Evolutionary conservation across 129 eudicot species (phyloP).

Genomic region (Arctium lappa): DNA sequence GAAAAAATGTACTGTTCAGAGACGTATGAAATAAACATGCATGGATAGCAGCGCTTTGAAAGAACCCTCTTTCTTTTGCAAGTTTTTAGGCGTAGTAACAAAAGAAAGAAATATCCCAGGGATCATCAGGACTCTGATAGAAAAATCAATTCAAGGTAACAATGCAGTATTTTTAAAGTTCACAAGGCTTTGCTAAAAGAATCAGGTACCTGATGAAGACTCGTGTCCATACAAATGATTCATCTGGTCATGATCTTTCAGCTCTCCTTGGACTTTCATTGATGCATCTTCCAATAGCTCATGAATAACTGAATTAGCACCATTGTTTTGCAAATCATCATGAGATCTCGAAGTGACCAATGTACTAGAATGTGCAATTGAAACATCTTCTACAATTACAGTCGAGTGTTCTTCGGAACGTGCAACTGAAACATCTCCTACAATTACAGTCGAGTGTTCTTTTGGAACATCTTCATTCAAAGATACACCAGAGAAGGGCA

Average conservation of each 20-base stretch:
- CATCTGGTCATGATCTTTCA: conserved; percentile 15
- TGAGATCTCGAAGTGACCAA: conserved; percentile 21
- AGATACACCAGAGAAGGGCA: conserved; percentile 13
- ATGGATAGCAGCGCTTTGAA: not conserved
- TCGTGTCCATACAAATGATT: conserved; percentile 16
- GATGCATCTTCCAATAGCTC: conserved; percentile 27
- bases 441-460: conserved; percentile 5
- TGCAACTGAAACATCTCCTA: conserved; percentile 17
- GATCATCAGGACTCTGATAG: not conserved
- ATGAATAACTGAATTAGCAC: conserved; percentile 12
- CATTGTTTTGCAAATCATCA: conserved; percentile 12
- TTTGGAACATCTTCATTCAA: conserved; percentile 12
- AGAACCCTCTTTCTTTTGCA: not conserved
- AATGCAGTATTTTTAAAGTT: not conserved
- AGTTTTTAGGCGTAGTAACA: not conserved
- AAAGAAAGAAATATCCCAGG: not conserved
- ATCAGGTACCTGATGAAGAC: conserved; percentile 44
- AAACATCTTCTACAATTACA: conserved; percentile 21
- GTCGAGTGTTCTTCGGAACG: conserved; percentile 3
- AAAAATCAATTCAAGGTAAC: not conserved
- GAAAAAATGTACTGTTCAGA: not conserved
- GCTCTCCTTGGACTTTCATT: conserved; percentile 25
- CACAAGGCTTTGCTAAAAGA: not conserved
- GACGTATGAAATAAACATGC: not conserved
- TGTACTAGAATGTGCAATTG: not conserved